Percentiles rank a stretch among this genome's conserved stretches.
Evolutionary conservation across 2,329 filamentous ascomycete genomes (phyloP).

Genomic region (Colletotrichum sp.): DNA sequence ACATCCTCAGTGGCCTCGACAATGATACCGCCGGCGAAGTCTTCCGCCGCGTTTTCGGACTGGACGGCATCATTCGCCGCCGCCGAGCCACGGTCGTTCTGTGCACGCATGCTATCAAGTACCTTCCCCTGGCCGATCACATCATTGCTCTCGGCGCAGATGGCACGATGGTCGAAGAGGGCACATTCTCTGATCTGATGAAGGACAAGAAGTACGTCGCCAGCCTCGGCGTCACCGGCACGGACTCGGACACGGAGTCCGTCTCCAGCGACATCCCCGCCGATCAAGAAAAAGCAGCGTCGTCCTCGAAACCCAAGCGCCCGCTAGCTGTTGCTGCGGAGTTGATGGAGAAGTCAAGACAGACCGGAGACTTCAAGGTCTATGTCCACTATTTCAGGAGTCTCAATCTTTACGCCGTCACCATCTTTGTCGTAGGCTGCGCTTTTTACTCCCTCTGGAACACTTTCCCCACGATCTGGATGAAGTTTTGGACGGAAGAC

Average conservation of each 20-base stretch:
- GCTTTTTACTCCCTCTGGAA: constrained; percentile 18
- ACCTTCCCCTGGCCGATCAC: constrained; percentile 44
- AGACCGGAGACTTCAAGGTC: constrained; percentile 24
- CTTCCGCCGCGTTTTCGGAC: constrained; percentile 35
- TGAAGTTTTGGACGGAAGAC: constrained; percentile 34
- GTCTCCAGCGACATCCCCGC: background rate
- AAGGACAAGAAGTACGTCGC: constrained; percentile 35
- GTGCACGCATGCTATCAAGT: constrained; percentile 34
- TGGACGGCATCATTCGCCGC: constrained; percentile 26
- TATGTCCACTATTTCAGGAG: constrained; percentile 27
- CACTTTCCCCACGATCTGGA: constrained; percentile 31
- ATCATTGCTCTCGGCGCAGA: constrained; percentile 49
- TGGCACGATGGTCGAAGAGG: constrained; percentile 48
- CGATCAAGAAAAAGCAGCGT: background rate
- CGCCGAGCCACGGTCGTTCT: constrained; percentile 8
- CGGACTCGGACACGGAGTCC: constrained; percentile 17
- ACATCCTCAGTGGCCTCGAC: constrained; percentile 36
- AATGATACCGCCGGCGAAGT: constrained; percentile 39
- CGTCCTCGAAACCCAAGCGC: background rate
- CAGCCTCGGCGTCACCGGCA: constrained; percentile 28
- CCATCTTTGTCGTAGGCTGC: background rate
- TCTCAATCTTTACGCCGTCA: background rate
- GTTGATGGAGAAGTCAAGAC: constrained; percentile 16
- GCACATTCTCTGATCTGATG: constrained; percentile 35
- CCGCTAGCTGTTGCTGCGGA: background rate